Evolutionary conservation across 1,284 basidiomycete species (phyloP), one percentile per base, ranked within the genome.

Genomic region (Earliella scabrosa): DNA sequence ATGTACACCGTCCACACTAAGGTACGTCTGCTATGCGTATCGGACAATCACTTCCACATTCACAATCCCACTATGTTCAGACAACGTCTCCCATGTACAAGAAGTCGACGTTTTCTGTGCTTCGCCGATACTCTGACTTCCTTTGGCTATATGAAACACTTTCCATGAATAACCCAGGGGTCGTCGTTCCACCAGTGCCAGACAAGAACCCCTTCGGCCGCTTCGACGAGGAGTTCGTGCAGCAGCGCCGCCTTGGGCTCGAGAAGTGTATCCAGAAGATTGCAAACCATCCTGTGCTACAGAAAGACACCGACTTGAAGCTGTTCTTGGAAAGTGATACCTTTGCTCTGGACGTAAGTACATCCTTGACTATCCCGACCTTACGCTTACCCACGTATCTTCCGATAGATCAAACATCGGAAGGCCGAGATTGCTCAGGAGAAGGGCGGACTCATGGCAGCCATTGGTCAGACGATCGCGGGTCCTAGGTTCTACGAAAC

Each of bases 121-220:
- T 99, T 7, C 85, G 97, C 18, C 88, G 97, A 21, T 99, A 97
- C 74, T 94, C 92, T 20, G 97, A 99, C 73, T 99, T 99, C 69
- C 81, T 98, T 20, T 99, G 97, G 97, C 76, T 99, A 0, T 97
- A 93, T 71, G 95, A 97, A 66, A 88, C 90, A 0, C 81, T 99
- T 1, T 90, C 89, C 0, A 71, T 79, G 66, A 98, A 98, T 75
- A 98, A 99, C 68, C 96, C 97, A 1, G 97, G 97, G 3, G 95
- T 98, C 4, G 92, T 99, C 45, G 93, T 99, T 0, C 97, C 97
- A 4, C 96, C 97, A 0, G 92, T 93, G 1, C 97, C 97, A 0
- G 97, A 97, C 73, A 99, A 99, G 80, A 95, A 92, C 62, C 78
- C 93, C 0, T 93, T 97, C 65, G 93, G 91, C 5, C 83, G 96